Conservation (phyloP, 495 filamentous ascomycete genomes). For the Sabuloglossum arenarium region DNA sequence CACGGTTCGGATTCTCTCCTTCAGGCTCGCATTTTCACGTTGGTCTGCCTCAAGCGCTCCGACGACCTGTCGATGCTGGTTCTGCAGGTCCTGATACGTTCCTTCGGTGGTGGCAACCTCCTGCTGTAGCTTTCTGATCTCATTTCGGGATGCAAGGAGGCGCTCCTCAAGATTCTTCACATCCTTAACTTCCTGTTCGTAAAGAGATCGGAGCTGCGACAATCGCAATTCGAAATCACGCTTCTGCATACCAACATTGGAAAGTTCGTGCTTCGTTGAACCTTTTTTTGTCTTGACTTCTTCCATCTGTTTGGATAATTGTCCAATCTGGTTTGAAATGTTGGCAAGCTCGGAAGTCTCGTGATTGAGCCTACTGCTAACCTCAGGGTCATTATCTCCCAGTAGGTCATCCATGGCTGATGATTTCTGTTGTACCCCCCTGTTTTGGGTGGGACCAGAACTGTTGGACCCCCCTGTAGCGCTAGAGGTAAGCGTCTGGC, state of each 20-base stretch:
- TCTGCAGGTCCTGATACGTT: conserved; percentile 63
- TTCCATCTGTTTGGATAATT: conserved; percentile 79
- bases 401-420: conserved; percentile 72
- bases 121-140: conserved; percentile 61
- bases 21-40: conserved; percentile 65
- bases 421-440: conserved; percentile 14
- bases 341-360: conserved; percentile 93
- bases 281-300: conserved; percentile 64
- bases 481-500: conserved; percentile 59
- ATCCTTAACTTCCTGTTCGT: conserved; percentile 79
- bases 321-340: conserved; percentile 82
- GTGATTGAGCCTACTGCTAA: conserved; percentile 63
- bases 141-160: conserved; percentile 48
- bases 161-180: conserved; percentile 72
- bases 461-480: conserved; percentile 48
- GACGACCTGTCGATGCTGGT: conserved; percentile 55
- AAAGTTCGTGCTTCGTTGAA: conserved; percentile 58
- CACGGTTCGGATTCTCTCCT: conserved; percentile 64
- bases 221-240: conserved; percentile 76
- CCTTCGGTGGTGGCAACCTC: conserved; percentile 69
- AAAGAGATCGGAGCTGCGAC: conserved; percentile 61
- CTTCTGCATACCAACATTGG: conserved; percentile 63
- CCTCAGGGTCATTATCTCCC: conserved; percentile 78
- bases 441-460: conserved; percentile 14
- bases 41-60: conserved; percentile 67